Evolutionary conservation across 1,284 basidiomycete genomes (phyloP), one percentile per base, ranked within the genome.

Genomic region (Irpex rosettiformis): DNA sequence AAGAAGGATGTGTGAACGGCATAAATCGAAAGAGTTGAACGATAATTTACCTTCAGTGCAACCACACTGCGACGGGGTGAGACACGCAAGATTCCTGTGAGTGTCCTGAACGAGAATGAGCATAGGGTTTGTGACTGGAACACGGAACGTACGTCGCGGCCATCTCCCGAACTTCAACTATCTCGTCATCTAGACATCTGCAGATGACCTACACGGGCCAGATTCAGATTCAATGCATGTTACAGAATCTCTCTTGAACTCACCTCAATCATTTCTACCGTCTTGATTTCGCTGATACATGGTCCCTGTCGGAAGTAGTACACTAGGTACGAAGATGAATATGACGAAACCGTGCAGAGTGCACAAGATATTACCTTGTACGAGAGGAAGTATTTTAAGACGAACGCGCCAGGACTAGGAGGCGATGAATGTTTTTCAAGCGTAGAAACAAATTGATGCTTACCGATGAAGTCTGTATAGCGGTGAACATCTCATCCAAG

Each of bases 51-150:
- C 75, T 87, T 88, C 64, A 93, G 76, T 30, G 82, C 82, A 54
- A 90, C 68, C 47, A 93, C 82, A 59, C 89, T 88, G 21, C 86
- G 80, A 43, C 90, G 81, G 21, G 93, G 89, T 0, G 90, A 93
- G 59, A 93, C 79, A 52, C 92, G 84, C 11, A 94, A 78, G 58
- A 94, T 88, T 28, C 90, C 92, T 5, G 88, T 88, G 16, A 94
- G 73, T 0, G 92, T 93, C 28, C 86, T 89, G 61, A 27, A 42
- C 33, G 7, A 49, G 28, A 56, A n/a, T 48, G 51, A 58, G 21
- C 57, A 25, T 25, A 16, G 58, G 22, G 7, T 25, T 4, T 43
- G 30, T 40, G 24, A 25, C 7, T 18, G 25, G 13, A 11, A 24
- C 28, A 16, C 4, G 7, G 8, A 25, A 72, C 84, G 70, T 66